Percentiles rank a stretch among this genome's conserved stretches.
phyloP scores from a whole-genome alignment of 352 stramenopile species.

The Globisporangium acanthophoron region DNA sequence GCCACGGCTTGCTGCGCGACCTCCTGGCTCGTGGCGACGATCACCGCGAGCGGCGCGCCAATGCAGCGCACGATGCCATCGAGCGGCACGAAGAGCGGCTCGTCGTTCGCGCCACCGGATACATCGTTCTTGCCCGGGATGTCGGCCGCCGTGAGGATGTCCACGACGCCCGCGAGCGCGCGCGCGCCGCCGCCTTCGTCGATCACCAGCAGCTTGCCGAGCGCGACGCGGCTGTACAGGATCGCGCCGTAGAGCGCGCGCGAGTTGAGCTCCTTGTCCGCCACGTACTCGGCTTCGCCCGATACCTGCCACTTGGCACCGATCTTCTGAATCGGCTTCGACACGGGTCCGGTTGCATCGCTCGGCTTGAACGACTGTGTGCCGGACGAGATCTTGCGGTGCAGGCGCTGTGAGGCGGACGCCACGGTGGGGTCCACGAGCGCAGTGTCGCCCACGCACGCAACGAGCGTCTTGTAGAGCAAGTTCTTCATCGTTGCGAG shows the following conservation, averaged over 20 bases:
- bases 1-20: conserved; percentile 86
- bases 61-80: conserved; percentile 33
- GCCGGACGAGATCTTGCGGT: conserved; percentile 36
- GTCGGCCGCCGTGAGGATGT: conserved; percentile 81
- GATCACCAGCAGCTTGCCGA: conserved; percentile 89
- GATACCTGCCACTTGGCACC: conserved; percentile 53
- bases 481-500: conserved; percentile 56
- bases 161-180: conserved; percentile 86
- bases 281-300: conserved; percentile 50
- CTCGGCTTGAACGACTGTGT: conserved; percentile 43
- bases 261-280: conserved; percentile 40
- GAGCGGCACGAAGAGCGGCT: conserved; percentile 38
- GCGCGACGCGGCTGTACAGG: conserved; percentile 77
- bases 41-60: conserved; percentile 30
- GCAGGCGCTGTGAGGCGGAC: conserved; percentile 22
- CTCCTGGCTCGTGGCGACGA: conserved; percentile 30
- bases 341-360: conserved; percentile 32
- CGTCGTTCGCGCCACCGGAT: conserved; percentile 44
- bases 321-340: conserved; percentile 45
- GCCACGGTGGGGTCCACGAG: conserved; percentile 14
- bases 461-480: conserved; percentile 93
- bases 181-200: conserved; percentile 92
- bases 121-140: conserved; percentile 84
- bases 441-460: conserved; percentile 19
- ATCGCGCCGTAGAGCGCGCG: conserved; percentile 81